phyloP scores from a whole-genome alignment of 768 basidiomycete species.

The Mycena floridula region DNA sequence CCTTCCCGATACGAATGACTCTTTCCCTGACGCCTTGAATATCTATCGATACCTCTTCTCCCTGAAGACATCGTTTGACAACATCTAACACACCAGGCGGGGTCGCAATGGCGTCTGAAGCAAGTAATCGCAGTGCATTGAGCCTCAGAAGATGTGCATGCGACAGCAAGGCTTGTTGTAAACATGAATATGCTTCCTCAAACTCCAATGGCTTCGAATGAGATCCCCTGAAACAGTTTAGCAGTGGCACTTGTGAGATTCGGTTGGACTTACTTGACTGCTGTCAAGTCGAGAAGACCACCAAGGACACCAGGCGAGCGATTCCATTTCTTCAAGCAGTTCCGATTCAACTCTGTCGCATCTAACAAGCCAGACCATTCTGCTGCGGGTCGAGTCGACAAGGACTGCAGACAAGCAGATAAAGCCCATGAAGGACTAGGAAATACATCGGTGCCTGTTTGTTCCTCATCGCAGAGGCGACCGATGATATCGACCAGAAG shows the following conservation, averaged over 20 bases:
- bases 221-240: too few species aligned
- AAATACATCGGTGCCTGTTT: too few species aligned
- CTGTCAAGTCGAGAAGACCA: too few species aligned
- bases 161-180: slow-evolving; percentile 59
- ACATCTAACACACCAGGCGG: slow-evolving; percentile 43
- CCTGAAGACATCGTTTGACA: slow-evolving; percentile 62
- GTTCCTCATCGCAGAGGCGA: not conserved
- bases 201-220: too few species aligned
- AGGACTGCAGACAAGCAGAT: too few species aligned
- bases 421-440: too few species aligned
- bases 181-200: slow-evolving; percentile 41
- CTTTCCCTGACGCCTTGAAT: slow-evolving; percentile 81
- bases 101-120: slow-evolving; percentile 41
- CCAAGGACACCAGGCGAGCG: too few species aligned
- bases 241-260: too few species aligned
- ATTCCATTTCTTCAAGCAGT: too few species aligned
- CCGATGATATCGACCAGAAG: slow-evolving; percentile 33
- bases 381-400: slow-evolving; percentile 29
- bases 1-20: slow-evolving; percentile 67
- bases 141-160: slow-evolving; percentile 66
- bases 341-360: too few species aligned
- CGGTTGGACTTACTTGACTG: too few species aligned
- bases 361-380: too few species aligned
- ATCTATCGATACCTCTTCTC: slow-evolving; percentile 77
- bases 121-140: slow-evolving; percentile 56